Conservation (phyloP, 2,329 filamentous ascomycete species). For the Lachnellula cervina region DNA sequence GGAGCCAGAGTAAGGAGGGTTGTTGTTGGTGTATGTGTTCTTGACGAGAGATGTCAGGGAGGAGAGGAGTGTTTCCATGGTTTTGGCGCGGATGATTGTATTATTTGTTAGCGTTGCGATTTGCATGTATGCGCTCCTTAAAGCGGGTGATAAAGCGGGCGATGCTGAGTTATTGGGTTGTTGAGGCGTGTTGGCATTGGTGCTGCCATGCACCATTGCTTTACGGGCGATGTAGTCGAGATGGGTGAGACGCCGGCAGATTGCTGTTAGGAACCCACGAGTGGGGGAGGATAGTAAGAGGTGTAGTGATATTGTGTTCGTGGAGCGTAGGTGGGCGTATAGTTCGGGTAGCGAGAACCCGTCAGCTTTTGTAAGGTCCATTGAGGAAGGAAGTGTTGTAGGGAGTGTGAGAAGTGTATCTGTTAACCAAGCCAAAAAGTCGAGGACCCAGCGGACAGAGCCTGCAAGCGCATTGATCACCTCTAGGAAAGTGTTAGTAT, state of each 20-base stretch:
- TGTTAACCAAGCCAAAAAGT: slow-evolving; percentile 61
- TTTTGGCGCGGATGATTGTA: slow-evolving; percentile 27
- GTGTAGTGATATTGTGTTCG: slow-evolving; percentile 55
- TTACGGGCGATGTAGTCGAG: slow-evolving; percentile 41
- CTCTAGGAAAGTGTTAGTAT: slow-evolving; percentile 42
- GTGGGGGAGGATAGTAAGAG: slow-evolving; percentile 69
- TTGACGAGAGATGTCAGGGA: slow-evolving; percentile 25
- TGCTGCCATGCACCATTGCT: slow-evolving; percentile 21
- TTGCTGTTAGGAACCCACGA: slow-evolving; percentile 65
- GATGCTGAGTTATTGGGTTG: not conserved
- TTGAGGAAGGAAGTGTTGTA: slow-evolving; percentile 41
- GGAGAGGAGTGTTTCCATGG: slow-evolving; percentile 28
- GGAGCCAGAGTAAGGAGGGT: slow-evolving; percentile 16
- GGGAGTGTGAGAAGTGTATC: slow-evolving; percentile 54
- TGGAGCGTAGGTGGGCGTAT: slow-evolving; percentile 46
- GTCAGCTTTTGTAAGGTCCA: slow-evolving; percentile 42
- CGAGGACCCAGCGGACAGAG: slow-evolving; percentile 73
- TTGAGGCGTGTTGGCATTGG: slow-evolving; percentile 2
- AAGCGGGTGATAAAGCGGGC: slow-evolving; percentile 17
- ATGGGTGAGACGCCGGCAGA: slow-evolving; percentile 59
- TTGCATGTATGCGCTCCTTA: slow-evolving; percentile 28
- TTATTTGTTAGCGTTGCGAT: slow-evolving; percentile 28
- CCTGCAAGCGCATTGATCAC: slow-evolving; percentile 68
- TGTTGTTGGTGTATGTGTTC: slow-evolving; percentile 22
- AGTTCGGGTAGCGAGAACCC: slow-evolving; percentile 44